Percentiles rank a stretch among this genome's conserved stretches.
These are phyloP conservation scores for Tripterygium wilfordii DNA, from an alignment of 177 flowering plant genomes.

Conservation along the genomic window DNA sequence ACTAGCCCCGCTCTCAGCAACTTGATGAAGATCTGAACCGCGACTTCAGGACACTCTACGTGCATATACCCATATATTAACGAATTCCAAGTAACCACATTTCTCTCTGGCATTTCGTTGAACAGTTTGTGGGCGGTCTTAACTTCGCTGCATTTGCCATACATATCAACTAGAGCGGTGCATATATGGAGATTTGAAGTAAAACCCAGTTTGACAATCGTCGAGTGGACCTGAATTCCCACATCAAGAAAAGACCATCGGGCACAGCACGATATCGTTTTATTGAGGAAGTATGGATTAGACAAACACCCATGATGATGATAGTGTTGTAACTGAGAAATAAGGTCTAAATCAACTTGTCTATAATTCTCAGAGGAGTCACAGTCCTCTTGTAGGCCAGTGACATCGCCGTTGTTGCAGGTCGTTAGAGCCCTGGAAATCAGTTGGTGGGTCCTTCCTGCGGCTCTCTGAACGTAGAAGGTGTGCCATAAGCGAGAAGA, in stretches of 20 bases:
- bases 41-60: conserved; percentile 7
- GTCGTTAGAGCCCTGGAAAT: conserved; percentile 8
- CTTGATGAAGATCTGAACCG: conserved; percentile 19
- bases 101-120: conserved; percentile 36
- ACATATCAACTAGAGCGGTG: conserved; percentile 32
- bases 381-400: neutral
- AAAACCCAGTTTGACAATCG: conserved; percentile 31
- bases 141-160: conserved; percentile 22
- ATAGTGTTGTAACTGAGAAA: conserved; percentile 9
- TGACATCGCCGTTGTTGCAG: neutral
- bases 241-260: conserved; percentile 11
- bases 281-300: conserved; percentile 22
- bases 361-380: neutral
- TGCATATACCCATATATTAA: conserved; percentile 29
- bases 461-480: too few relatives aligned
- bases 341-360: neutral
- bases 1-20: conserved; percentile 22
- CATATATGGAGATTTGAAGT: conserved; percentile 24
- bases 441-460: neutral
- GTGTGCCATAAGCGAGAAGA: neutral
- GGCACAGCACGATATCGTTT: conserved; percentile 31
- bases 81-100: conserved; percentile 41
- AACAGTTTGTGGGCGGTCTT: conserved; percentile 24
- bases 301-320: conserved; percentile 14
- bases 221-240: conserved; percentile 31